Evolutionary conservation across 768 basidiomycete genomes (phyloP).

Genomic region (Psilocybe azurescens): DNA sequence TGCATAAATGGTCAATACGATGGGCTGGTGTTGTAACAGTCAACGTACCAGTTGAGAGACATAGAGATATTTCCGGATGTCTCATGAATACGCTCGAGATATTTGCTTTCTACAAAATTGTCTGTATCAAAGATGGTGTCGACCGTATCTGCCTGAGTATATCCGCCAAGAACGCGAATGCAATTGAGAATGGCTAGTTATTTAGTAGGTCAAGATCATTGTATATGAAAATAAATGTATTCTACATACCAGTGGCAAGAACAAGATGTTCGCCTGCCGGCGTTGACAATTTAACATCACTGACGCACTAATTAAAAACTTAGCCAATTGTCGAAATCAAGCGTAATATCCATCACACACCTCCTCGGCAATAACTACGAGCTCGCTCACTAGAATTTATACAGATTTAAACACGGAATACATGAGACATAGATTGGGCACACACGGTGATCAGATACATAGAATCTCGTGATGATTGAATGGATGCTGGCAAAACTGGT

Average conservation of each 20-base stretch:
- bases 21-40: neutral
- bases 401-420: neutral
- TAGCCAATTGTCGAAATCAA: neutral
- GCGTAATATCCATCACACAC: conserved; percentile 34
- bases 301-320: conserved; percentile 46
- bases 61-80: conserved; percentile 55
- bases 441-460: conserved; percentile 67
- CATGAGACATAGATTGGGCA: conserved; percentile 6
- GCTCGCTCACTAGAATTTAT: conserved; percentile 55
- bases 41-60: conserved; percentile 61
- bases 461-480: conserved; percentile 56
- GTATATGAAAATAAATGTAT: neutral
- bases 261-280: conserved; percentile 57
- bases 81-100: conserved; percentile 46
- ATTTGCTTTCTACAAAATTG: conserved; percentile 60
- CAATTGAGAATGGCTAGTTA: conserved; percentile 60
- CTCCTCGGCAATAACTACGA: conserved; percentile 64
- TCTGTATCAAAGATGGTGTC: conserved; percentile 66
- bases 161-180: conserved; percentile 67
- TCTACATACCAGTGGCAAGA: conserved; percentile 53
- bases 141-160: conserved; percentile 52
- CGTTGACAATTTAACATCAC: conserved; percentile 61
- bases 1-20: conserved; percentile 21
- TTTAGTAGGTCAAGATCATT: neutral
- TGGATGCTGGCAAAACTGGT: conserved; percentile 66